Evolutionary conservation across 768 basidiomycete species (phyloP).

Genomic region (Xerocomellus amylosporus): DNA sequence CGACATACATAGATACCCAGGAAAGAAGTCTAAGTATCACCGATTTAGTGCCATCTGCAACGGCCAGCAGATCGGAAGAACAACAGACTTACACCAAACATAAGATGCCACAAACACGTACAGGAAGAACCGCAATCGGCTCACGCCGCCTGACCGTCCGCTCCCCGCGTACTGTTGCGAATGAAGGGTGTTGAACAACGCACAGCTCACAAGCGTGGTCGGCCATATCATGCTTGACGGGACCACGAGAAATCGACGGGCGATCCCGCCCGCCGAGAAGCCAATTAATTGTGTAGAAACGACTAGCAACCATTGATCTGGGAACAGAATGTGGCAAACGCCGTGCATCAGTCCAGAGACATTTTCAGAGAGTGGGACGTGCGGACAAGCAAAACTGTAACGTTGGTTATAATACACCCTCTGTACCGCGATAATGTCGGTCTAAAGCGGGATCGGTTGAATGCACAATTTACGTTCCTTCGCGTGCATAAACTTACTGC

Average conservation of each 20-base stretch:
- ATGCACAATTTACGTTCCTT: not conserved
- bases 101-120: constrained; percentile 56
- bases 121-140: constrained; percentile 75
- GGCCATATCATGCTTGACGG: constrained; percentile 72
- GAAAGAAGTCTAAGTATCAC: constrained; percentile 37
- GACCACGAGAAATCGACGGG: constrained; percentile 69
- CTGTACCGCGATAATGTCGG: constrained; percentile 75
- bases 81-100: constrained; percentile 51
- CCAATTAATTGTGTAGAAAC: constrained; percentile 77
- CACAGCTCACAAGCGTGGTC: constrained; percentile 67
- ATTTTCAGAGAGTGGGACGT: not conserved
- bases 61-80: not conserved
- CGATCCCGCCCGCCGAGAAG: constrained; percentile 77
- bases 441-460: constrained; percentile 28
- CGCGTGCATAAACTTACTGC: constrained; percentile 37
- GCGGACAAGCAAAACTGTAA: constrained; percentile 58
- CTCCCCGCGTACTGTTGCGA: constrained; percentile 63
- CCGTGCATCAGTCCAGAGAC: constrained; percentile 1
- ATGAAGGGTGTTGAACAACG: constrained; percentile 76
- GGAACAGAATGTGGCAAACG: not conserved
- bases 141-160: constrained; percentile 59
- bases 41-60: constrained; percentile 9
- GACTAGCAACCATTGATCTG: constrained; percentile 78
- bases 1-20: constrained; percentile 43
- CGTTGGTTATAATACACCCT: constrained; percentile 66